Evolutionary conservation across 495 filamentous ascomycete genomes (phyloP).

Genomic region (Poronia punctata): DNA sequence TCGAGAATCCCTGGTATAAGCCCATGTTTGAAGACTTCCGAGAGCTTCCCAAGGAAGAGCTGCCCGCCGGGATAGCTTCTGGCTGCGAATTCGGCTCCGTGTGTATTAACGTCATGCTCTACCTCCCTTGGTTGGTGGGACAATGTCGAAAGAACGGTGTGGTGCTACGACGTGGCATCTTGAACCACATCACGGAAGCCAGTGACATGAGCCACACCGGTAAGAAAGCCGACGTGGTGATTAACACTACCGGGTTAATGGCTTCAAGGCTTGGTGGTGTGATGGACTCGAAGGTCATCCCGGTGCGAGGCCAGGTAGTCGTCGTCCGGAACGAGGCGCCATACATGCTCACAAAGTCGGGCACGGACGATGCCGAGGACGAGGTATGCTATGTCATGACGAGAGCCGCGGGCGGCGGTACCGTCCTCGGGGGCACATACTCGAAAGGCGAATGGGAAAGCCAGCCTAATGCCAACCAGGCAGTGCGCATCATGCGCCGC

Average conservation of each 20-base stretch:
- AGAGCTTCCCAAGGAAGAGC: constrained; percentile 44
- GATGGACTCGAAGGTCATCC: constrained; percentile 63
- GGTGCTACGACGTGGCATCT: constrained; percentile 47
- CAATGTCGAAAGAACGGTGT: constrained; percentile 68
- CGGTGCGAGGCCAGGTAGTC: constrained; percentile 81
- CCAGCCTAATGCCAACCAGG: constrained; percentile 71
- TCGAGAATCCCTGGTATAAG: constrained; percentile 75
- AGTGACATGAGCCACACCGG: constrained; percentile 56
- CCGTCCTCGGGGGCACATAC: constrained; percentile 82
- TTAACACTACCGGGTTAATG: constrained; percentile 84
- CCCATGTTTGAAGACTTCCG: constrained; percentile 66
- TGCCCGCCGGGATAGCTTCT: constrained; percentile 56
- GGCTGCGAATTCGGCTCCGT: constrained; percentile 71
- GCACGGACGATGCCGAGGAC: constrained; percentile 72
- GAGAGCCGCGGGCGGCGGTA: constrained; percentile 69
- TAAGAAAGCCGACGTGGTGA: constrained; percentile 56
- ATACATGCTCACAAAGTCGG: constrained; percentile 61
- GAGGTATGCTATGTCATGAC: constrained; percentile 88
- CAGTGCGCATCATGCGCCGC: constrained; percentile 83
- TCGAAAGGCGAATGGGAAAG: constrained; percentile 78
- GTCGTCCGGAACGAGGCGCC: constrained; percentile 77
- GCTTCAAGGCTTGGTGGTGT: constrained; percentile 76
- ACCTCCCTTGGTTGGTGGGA: constrained; percentile 75
- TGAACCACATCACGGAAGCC: constrained; percentile 70
- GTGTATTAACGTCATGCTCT: constrained; percentile 85